Conservation (phyloP, 805 yeast genomes). For the Cyberlindnera euphorbiiphila region DNA sequence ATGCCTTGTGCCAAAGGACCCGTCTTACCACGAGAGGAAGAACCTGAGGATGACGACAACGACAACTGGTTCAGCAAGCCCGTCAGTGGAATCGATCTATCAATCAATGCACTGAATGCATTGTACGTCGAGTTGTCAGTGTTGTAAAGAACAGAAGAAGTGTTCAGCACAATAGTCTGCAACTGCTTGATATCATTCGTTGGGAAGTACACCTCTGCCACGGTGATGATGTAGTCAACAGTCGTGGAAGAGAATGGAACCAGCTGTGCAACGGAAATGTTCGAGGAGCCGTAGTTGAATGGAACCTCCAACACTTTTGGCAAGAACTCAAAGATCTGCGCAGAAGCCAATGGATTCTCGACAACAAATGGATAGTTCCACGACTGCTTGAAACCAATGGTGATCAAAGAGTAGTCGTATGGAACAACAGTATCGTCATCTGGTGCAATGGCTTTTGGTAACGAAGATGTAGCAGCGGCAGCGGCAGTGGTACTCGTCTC, state of each 20-base stretch:
- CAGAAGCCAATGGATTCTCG: slow-evolving; percentile 65
- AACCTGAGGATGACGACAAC: slow-evolving; percentile 7
- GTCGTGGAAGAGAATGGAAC: slow-evolving; percentile 65
- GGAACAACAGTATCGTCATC: slow-evolving; percentile 37
- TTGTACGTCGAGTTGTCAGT: slow-evolving; percentile 52
- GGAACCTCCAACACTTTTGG: slow-evolving; percentile 72
- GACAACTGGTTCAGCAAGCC: slow-evolving; percentile 33
- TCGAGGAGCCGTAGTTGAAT: slow-evolving; percentile 39
- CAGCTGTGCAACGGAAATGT: slow-evolving; percentile 60
- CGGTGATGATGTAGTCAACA: slow-evolving; percentile 69
- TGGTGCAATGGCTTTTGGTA: slow-evolving; percentile 84
- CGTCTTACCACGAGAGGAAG: slow-evolving; percentile 13
- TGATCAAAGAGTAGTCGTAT: slow-evolving; percentile 52
- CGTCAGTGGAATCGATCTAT: slow-evolving; percentile 58
- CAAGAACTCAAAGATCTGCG: slow-evolving; percentile 80
- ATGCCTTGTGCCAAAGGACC: slow-evolving; percentile 10
- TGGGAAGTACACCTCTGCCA: slow-evolving; percentile 87
- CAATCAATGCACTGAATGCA: slow-evolving; percentile 66
- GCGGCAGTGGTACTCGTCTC: slow-evolving; percentile 19
- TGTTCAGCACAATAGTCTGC: slow-evolving; percentile 44
- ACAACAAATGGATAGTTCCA: slow-evolving; percentile 86
- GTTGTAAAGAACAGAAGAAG: slow-evolving; percentile 55
- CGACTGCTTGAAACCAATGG: slow-evolving; percentile 73
- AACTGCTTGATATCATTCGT: slow-evolving; percentile 43
- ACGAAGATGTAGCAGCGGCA: slow-evolving; percentile 42